Conservation (phyloP, 345 rosid species). For the Theobroma cacao region DNA sequence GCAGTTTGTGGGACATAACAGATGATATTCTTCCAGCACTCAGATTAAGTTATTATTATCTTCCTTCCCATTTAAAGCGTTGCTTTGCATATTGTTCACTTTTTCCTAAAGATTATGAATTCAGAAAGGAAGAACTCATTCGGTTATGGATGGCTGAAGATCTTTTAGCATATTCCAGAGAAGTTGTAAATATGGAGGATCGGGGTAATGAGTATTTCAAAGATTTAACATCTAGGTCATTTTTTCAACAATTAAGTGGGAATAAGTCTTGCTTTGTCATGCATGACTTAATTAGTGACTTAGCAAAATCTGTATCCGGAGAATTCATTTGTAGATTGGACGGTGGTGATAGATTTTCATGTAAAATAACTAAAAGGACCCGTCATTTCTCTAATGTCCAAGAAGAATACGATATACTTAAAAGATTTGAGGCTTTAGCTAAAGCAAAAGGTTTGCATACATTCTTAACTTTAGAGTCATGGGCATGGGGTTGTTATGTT, state of each 20-base stretch:
- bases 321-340: background rate
- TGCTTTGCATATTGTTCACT: background rate
- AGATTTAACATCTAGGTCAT: background rate
- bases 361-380: background rate
- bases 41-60: background rate
- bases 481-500: fast-evolving
- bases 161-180: background rate
- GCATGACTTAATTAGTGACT: background rate
- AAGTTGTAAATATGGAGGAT: background rate
- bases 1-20: background rate
- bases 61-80: background rate
- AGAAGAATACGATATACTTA: background rate
- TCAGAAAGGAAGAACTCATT: background rate
- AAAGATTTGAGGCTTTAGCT: background rate
- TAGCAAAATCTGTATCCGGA: background rate
- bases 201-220: background rate
- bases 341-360: background rate
- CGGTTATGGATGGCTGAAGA: background rate
- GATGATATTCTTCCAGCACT: background rate
- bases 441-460: background rate
- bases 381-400: background rate
- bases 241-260: background rate
- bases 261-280: background rate
- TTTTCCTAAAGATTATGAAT: background rate
- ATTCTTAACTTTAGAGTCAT: background rate